These are phyloP conservation scores for Otatea glauca DNA, from an alignment of 176 grass and related monocot species.

Conservation along the genomic window DNA sequence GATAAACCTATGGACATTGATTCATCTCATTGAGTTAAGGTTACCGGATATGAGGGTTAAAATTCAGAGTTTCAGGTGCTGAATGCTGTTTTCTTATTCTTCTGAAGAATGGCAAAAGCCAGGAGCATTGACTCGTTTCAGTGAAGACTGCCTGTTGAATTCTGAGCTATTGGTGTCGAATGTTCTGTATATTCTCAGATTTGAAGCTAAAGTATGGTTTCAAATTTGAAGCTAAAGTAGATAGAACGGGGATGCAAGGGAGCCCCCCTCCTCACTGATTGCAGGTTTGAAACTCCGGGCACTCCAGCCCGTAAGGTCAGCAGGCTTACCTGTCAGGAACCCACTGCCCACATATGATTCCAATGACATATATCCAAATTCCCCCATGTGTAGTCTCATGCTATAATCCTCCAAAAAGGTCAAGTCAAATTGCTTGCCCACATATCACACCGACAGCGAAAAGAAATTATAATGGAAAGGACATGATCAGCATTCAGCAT, in stretches of 20 bases:
- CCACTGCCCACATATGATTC: constrained; percentile 40
- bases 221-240: neutral
- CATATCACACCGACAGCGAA: constrained; percentile 14
- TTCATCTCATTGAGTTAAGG: neutral
- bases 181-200: neutral
- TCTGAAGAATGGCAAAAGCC: neutral
- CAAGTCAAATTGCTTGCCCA: too few relatives aligned
- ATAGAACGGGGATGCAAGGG: constrained; percentile 49
- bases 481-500: constrained; percentile 24
- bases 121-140: neutral
- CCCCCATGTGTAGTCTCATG: neutral
- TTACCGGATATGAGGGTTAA: neutral
- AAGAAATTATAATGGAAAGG: constrained; percentile 16
- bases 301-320: constrained; percentile 35
- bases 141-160: neutral
- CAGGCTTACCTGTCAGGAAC: constrained; percentile 55
- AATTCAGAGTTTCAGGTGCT: neutral
- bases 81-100: neutral
- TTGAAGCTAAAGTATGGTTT: too few relatives aligned
- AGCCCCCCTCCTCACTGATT: constrained; percentile 51
- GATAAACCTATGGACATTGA: neutral
- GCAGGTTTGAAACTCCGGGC: constrained; percentile 26
- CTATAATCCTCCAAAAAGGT: constrained; percentile 16
- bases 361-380: constrained; percentile 41
- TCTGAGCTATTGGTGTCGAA: neutral